Evolutionary conservation across 352 stramenopile species (phyloP).

Genomic region (Pythium plurisporium): DNA sequence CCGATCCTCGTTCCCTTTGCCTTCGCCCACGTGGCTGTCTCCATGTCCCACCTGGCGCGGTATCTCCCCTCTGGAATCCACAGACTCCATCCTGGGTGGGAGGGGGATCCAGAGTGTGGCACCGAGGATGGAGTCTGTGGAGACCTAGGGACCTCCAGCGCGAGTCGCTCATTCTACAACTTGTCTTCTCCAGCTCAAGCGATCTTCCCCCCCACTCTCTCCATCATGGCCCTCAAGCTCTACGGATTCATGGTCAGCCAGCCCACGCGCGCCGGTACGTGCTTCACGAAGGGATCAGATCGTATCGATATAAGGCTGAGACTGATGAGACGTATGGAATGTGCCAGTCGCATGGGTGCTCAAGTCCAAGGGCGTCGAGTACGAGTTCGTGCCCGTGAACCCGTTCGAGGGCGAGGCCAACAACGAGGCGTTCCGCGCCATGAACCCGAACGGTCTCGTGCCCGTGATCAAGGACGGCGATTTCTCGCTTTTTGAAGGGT

Average conservation of each 20-base stretch:
- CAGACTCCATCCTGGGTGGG: too few species aligned
- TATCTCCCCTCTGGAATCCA: too few species aligned
- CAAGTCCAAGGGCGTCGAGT: constrained; percentile 34
- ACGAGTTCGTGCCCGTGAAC: constrained; percentile 34
- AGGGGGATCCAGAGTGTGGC: too few species aligned
- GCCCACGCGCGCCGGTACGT: constrained; percentile 8
- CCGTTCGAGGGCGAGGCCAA: neutral
- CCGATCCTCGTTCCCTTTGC: too few species aligned
- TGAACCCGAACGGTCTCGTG: constrained; percentile 48
- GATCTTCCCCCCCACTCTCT: constrained; percentile 9
- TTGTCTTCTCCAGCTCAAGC: neutral
- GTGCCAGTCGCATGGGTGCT: constrained; percentile 28
- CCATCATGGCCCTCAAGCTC: constrained; percentile 1
- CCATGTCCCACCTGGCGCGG: too few species aligned
- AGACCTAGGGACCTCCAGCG: too few species aligned
- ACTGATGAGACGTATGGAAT: constrained; percentile 1
- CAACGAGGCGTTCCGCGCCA: constrained; percentile 32
- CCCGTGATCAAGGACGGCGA: constrained; percentile 46
- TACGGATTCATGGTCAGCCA: constrained; percentile 10
- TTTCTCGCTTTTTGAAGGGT: constrained; percentile 50
- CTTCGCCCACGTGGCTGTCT: too few species aligned
- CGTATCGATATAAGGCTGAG: neutral
- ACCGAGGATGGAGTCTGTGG: too few species aligned
- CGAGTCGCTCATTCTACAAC: neutral
- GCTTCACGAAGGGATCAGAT: too few species aligned